A percentile compares a stretch with the other conserved stretches of the same genome.
These are phyloP conservation scores for Venustampulla echinocandica DNA, from an alignment of 495 filamentous ascomycete species.

Conservation along the genomic window DNA sequence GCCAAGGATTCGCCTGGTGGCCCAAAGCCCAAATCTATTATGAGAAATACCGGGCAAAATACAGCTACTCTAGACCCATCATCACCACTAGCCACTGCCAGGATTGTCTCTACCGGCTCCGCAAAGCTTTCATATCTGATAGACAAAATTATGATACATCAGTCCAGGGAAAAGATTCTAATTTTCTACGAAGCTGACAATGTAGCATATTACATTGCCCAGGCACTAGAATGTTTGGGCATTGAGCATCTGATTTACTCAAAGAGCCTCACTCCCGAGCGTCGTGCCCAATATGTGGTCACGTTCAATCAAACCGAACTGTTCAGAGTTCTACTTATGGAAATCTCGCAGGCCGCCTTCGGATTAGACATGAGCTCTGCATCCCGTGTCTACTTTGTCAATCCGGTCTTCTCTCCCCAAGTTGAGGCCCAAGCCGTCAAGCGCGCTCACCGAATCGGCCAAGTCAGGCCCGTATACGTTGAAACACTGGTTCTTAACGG, in stretches of 20 bases:
- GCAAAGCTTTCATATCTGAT: constrained; percentile 83
- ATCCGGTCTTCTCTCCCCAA: constrained; percentile 76
- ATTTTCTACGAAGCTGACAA: constrained; percentile 90
- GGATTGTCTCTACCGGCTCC: constrained; percentile 70
- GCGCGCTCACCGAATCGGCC: constrained; percentile 81
- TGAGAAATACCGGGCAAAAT: constrained; percentile 2
- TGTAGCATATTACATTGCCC: constrained; percentile 71
- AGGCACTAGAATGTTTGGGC: constrained; percentile 67
- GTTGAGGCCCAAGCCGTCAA: constrained; percentile 90
- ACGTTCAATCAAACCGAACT: constrained; percentile 61
- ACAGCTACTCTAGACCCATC: constrained; percentile 3
- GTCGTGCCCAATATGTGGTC: constrained; percentile 61
- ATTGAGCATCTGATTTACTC: constrained; percentile 79
- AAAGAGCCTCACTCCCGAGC: constrained; percentile 49
- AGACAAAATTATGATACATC: constrained; percentile 55
- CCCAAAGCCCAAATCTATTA: not conserved
- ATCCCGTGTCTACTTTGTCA: constrained; percentile 84
- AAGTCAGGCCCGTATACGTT: constrained; percentile 69
- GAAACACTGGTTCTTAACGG: constrained; percentile 77
- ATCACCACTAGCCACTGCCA: constrained; percentile 42
- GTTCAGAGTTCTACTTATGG: constrained; percentile 76
- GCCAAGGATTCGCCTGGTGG: not conserved
- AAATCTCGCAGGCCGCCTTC: constrained; percentile 77
- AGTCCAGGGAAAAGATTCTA: constrained; percentile 73
- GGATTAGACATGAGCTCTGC: constrained; percentile 78